These are phyloP conservation scores for Penicillium fuscoglaucum DNA, from an alignment of 2,329 filamentous ascomycete genomes.

Conservation along the genomic window DNA sequence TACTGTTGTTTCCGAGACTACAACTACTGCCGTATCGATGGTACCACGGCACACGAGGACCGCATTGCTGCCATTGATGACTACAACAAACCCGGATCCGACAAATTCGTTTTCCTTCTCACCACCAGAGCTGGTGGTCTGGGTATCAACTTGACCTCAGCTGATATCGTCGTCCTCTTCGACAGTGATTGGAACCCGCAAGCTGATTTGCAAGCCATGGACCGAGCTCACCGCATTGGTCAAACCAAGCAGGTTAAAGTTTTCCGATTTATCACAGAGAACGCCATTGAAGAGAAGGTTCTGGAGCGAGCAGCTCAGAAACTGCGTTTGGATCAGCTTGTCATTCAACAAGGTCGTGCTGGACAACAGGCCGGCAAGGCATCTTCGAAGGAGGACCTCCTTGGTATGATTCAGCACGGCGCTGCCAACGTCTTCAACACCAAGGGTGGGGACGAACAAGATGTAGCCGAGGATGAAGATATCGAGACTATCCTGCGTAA, in stretches of 20 bases:
- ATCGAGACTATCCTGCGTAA: conserved; percentile 85
- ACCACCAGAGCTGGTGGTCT: conserved; percentile 94
- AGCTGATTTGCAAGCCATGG: conserved; percentile 97
- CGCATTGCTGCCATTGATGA: conserved; percentile 97
- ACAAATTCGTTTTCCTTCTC: conserved; percentile 94
- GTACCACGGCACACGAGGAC: conserved; percentile 94
- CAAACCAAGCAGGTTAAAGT: conserved; percentile 98
- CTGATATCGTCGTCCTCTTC: conserved; percentile 93
- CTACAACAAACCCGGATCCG: conserved; percentile 93
- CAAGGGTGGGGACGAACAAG: conserved; percentile 61
- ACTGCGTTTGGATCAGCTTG: conserved; percentile 89
- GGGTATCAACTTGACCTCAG: conserved; percentile 92
- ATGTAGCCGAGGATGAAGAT: conserved; percentile 74
- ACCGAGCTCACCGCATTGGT: conserved; percentile 95
- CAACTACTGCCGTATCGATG: conserved; percentile 96
- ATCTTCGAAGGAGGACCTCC: conserved; percentile 90
- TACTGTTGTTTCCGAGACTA: conserved; percentile 96
- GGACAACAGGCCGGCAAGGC: conserved; percentile 88
- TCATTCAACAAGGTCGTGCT: conserved; percentile 95
- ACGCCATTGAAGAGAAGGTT: conserved; percentile 98
- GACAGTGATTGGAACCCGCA: conserved; percentile 99
- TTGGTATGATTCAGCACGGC: conserved; percentile 98
- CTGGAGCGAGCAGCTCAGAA: conserved; percentile 96
- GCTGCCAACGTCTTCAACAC: conserved; percentile 89
- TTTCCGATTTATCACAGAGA: conserved; percentile 95